phyloP scores from a whole-genome alignment of 192 early-diverging fungal genomes.

The Coemansia sp. region DNA sequence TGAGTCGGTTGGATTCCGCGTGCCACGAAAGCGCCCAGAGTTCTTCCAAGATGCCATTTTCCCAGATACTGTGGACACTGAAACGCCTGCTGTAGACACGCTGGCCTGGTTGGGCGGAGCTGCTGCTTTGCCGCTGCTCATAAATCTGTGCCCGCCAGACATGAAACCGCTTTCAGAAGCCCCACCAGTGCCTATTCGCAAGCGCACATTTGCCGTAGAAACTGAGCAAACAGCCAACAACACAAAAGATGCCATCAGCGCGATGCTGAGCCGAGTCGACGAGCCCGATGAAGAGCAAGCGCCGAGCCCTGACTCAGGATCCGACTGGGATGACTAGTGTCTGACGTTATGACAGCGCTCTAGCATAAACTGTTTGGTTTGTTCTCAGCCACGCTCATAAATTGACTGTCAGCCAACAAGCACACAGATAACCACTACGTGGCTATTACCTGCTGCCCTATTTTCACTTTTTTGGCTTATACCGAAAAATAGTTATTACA shows the following conservation, averaged over 20 bases:
- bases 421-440: too few relatives aligned
- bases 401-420: too few relatives aligned
- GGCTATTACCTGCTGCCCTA: too few relatives aligned
- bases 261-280: slow-evolving; percentile 36
- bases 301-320: slow-evolving; percentile 9
- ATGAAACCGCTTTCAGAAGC: slow-evolving; percentile 55
- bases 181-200: slow-evolving; percentile 28
- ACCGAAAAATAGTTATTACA: neutral
- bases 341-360: neutral
- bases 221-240: slow-evolving; percentile 19
- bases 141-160: slow-evolving; percentile 51
- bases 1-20: slow-evolving; percentile 69
- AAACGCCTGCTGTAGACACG: slow-evolving; percentile 53
- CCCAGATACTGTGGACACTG: slow-evolving; percentile 62
- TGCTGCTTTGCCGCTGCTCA: slow-evolving; percentile 8
- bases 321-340: slow-evolving; percentile 20
- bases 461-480: neutral
- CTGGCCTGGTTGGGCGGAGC: slow-evolving; percentile 58
- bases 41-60: slow-evolving; percentile 91
- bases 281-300: slow-evolving; percentile 6
- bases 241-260: slow-evolving; percentile 34
- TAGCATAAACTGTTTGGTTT: neutral
- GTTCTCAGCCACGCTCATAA: too few relatives aligned
- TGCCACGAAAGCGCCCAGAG: slow-evolving; percentile 80
- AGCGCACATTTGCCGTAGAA: slow-evolving; percentile 7